Conservation (phyloP, 176 grass and related monocot genomes). For the Ananas comosus region DNA sequence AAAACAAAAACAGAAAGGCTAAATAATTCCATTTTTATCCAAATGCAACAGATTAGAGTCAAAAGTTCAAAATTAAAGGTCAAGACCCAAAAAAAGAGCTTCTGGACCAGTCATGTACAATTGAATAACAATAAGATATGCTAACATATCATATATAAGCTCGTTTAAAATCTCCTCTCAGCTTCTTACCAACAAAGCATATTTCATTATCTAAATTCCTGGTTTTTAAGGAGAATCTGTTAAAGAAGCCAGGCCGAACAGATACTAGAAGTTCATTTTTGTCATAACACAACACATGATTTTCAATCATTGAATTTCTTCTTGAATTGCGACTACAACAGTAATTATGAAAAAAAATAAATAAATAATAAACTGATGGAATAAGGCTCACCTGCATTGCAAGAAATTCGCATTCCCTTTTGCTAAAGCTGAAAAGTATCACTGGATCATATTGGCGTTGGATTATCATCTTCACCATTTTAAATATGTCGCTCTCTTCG, state of each 20-base stretch:
- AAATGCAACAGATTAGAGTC: slow-evolving; percentile 5
- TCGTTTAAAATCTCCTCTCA: background rate
- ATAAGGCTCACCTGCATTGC: slow-evolving; percentile 70
- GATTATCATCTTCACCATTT: slow-evolving; percentile 99
- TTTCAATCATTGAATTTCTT: background rate
- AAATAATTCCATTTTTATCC: background rate
- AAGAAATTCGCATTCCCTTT: slow-evolving; percentile 88
- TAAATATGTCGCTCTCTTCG: slow-evolving; percentile 91
- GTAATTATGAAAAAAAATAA: background rate
- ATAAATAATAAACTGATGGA: background rate
- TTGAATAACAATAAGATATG: background rate
- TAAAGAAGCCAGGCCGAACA: too few species aligned
- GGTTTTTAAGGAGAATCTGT: too few species aligned
- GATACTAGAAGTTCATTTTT: background rate
- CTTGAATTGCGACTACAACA: background rate
- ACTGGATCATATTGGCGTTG: slow-evolving; percentile 95
- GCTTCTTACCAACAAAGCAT: too few species aligned
- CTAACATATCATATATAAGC: background rate
- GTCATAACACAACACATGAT: background rate
- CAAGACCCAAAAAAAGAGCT: background rate
- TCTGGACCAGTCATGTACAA: background rate
- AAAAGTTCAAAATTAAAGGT: background rate
- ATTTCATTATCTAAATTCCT: too few species aligned
- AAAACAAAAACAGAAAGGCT: background rate
- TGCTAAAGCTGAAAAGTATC: slow-evolving; percentile 96